phyloP scores from a whole-genome alignment of 305 asterid genomes.

The Lippia alba region DNA sequence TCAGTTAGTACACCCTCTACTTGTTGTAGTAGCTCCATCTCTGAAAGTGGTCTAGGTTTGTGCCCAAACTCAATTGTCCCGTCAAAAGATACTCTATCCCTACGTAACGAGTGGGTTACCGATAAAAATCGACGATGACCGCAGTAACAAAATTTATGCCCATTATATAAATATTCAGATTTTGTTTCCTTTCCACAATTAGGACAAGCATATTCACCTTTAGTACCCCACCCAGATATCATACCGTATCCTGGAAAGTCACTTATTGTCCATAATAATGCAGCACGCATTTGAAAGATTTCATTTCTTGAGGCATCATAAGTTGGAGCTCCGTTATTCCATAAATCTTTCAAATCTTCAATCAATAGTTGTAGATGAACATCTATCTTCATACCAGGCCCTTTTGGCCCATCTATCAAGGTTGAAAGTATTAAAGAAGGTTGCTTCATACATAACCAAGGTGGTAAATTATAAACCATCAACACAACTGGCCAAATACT shows the following conservation, averaged over 20 bases:
- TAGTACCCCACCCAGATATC: neutral
- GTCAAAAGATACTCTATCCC: constrained; percentile 9
- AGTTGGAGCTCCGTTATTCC: neutral
- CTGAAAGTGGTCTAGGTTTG: neutral
- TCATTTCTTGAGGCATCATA: neutral
- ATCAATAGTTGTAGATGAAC: neutral
- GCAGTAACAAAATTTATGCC: neutral
- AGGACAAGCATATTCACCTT: neutral
- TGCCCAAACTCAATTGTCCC: neutral
- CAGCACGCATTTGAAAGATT: neutral
- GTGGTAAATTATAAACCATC: neutral
- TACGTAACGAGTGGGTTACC: neutral
- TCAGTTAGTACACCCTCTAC: neutral
- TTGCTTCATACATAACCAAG: constrained; percentile 1
- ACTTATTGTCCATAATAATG: neutral
- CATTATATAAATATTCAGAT: constrained; percentile 5
- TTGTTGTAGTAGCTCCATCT: neutral
- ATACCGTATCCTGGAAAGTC: neutral
- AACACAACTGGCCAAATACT: constrained; percentile 11
- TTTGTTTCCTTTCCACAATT: neutral
- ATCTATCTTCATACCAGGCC: neutral
- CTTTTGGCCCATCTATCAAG: constrained; percentile 5
- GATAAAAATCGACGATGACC: constrained; percentile 5
- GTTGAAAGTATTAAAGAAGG: neutral
- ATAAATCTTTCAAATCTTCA: neutral